Base-by-base conservation (phyloP, 441 rosid genomes). In the Viola pubescens region DNA sequence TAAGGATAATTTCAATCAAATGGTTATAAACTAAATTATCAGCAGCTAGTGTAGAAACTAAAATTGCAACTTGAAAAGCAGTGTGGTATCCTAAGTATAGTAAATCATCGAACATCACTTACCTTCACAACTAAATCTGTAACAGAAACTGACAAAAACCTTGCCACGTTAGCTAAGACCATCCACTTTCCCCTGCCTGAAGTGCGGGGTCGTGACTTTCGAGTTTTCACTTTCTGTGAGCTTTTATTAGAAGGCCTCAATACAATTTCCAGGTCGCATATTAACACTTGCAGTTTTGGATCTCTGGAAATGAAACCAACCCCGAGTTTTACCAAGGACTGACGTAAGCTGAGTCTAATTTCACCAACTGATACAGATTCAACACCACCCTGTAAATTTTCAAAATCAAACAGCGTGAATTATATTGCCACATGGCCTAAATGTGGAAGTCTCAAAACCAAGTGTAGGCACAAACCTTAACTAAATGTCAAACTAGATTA, bases 111-210 rank as follows among this genome's bases (percentile, higher is more conserved):
- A 59, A 62, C 41, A 70, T 14, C 43, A 61, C 65, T 69, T 76
- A 88, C 99, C 95, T 85, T 88, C 69, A 94, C 67, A 75, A 74
- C 82, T 75, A 94, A 75, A 76, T 90, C 96, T 34, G 87, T 70
- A 46, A 94, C 79, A 56, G 97, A 88, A 72, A 90, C 82, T 26
- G 99, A 94, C 74, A 94, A 75, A 80, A 85, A 94, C 73, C 91
- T 83, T 48, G 97, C 94, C 68, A 81, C 58, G 63, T 82, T 90
- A 69, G 95, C 99, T 61, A 84, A 79, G 73, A 90, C 85, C 90
- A 81, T 88, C 96, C 87, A 94, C 71, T 87, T 88, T 65, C 96
- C 97, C 76, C 86, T 69, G 71, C 99, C 91, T 65, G 91, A 77
- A 65, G 70, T 54, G 39, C 82, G 83, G 54, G 90, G 37, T 19